Conservation (phyloP, 805 yeast species). For the Tetrapisispora pingtungensis region DNA sequence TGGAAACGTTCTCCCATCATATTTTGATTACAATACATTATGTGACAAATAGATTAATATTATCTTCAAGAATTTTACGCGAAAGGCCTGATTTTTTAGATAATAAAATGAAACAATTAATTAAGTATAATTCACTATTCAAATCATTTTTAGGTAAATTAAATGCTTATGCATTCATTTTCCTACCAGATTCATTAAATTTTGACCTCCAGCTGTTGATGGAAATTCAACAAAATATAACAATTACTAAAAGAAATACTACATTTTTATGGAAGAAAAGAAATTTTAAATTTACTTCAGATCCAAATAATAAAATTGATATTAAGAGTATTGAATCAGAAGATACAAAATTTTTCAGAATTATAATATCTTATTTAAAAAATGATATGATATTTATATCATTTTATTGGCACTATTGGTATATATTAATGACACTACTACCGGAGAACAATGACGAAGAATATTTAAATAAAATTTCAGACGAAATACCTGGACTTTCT, state of each 20-base stretch:
- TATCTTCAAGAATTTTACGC: slow-evolving; percentile 14
- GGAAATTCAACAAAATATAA: slow-evolving; percentile 7
- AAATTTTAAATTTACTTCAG: slow-evolving; percentile 2
- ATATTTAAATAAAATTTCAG: background rate
- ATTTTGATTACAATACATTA: slow-evolving; percentile 20
- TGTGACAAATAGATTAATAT: slow-evolving; percentile 19
- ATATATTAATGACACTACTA: slow-evolving; percentile 11
- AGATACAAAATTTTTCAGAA: slow-evolving; percentile 15
- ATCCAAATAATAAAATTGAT: slow-evolving; percentile 2
- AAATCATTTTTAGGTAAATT: slow-evolving; percentile 25
- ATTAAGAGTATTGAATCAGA: slow-evolving; percentile 9
- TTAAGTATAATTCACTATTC: slow-evolving; percentile 17
- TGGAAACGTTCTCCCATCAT: slow-evolving; percentile 19
- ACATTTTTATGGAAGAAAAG: slow-evolving; percentile 21
- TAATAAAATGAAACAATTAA: slow-evolving; percentile 7
- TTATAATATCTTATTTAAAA: slow-evolving; percentile 24
- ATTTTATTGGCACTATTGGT: slow-evolving; percentile 29
- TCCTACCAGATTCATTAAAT: slow-evolving; percentile 19
- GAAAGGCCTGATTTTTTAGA: background rate
- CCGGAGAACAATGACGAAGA: background rate
- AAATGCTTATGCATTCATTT: slow-evolving; percentile 25
- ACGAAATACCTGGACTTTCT: slow-evolving; percentile 12
- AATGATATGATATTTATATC: slow-evolving; percentile 21
- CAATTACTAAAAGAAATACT: slow-evolving; percentile 2
- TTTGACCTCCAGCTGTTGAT: slow-evolving; percentile 18